Evolutionary conservation across 257 asterid genomes (phyloP).

Genomic region (Jacaranda mimosifolia): DNA sequence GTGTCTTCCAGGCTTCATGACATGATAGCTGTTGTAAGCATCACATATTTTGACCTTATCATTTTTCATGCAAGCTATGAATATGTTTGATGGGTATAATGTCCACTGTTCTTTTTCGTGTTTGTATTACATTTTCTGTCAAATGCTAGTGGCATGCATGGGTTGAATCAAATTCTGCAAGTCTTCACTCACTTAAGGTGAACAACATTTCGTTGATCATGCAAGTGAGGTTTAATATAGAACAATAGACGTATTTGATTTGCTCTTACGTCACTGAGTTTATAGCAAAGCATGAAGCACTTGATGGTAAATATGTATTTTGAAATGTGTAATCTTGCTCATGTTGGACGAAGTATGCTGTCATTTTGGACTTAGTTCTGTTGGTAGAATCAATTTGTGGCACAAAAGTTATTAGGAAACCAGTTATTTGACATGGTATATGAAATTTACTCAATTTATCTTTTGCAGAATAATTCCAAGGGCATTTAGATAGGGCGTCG

Average conservation of each 20-base stretch:
- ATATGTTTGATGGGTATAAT: constrained; percentile 3
- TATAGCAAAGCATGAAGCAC: neutral
- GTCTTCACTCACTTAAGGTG: constrained; percentile 1
- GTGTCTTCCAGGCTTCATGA: neutral
- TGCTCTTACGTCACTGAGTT: neutral
- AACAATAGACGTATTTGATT: neutral
- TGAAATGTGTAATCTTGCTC: neutral
- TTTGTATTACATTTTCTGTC: neutral
- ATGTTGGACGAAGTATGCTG: neutral
- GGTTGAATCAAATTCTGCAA: constrained; percentile 6
- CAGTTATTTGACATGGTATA: constrained; percentile 28
- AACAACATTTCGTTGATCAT: neutral
- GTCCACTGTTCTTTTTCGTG: neutral
- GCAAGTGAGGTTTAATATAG: neutral
- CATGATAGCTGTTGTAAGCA: constrained; percentile 7
- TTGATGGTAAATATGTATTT: neutral
- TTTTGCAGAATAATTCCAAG: constrained; percentile 59
- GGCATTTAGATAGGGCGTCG: constrained; percentile 37
- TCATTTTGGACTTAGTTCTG: neutral
- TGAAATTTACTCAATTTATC: constrained; percentile 9
- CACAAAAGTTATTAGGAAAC: neutral
- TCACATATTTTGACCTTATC: neutral
- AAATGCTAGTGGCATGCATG: constrained; percentile 4
- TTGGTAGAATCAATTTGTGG: neutral
- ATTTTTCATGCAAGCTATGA: neutral